Evolutionary conservation across 441 rosid genomes (phyloP).

Genomic region (Erodium texanum): DNA sequence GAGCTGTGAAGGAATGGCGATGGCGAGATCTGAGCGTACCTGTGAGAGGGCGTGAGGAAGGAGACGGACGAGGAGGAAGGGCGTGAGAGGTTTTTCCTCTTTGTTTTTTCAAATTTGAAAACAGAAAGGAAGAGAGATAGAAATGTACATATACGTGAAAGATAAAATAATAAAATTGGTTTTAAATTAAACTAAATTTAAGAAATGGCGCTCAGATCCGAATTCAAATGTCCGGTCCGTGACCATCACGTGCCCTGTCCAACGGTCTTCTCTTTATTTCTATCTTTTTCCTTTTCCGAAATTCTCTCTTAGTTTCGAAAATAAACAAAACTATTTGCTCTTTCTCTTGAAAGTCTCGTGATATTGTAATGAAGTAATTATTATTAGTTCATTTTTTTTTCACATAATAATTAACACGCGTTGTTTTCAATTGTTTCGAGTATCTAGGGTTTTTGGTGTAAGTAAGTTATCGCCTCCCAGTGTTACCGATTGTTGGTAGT

Average conservation of each 20-base stretch:
- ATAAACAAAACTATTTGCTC: neutral
- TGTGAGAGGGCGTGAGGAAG: slow-evolving; percentile 5
- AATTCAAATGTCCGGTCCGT: slow-evolving; percentile 4
- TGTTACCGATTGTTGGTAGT: no score
- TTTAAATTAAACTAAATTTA: neutral
- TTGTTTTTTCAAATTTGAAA: neutral
- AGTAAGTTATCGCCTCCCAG: no score
- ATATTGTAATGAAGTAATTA: no score
- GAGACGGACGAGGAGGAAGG: neutral
- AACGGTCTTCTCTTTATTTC: slow-evolving; percentile 8
- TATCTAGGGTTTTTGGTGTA: no score
- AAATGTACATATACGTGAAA: neutral
- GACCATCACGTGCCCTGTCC: slow-evolving; percentile 1
- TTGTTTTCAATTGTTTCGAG: no score
- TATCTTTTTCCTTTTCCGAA: neutral
- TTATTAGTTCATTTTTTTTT: no score
- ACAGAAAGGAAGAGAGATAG: neutral
- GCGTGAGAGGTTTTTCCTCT: neutral
- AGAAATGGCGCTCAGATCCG: slow-evolving; percentile 8
- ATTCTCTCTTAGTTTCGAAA: neutral
- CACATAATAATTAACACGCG: no score
- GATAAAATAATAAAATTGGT: neutral
- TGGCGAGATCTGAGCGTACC: slow-evolving; percentile 2
- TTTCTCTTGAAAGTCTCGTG: neutral
- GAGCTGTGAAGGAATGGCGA: neutral